These are phyloP conservation scores for Aspergillus thermomutatus DNA, from an alignment of 2,329 filamentous ascomycete species.

Conservation along the genomic window DNA sequence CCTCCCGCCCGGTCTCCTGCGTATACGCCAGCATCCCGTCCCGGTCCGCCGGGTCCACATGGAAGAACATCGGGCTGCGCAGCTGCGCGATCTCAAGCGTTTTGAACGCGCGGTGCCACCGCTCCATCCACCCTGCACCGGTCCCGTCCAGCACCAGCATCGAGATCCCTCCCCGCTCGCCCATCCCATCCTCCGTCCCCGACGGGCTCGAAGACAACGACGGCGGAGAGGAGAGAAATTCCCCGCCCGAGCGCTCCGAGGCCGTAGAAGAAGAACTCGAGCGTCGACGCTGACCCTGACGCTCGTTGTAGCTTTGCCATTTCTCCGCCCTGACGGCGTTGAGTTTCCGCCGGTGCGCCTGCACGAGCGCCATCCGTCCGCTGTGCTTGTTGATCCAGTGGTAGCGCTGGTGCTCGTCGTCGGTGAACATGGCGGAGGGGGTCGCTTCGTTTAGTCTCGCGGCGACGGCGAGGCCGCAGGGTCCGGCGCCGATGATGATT, in stretches of 20 bases:
- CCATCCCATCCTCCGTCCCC: conserved; percentile 4
- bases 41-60: conserved; percentile 71
- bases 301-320: conserved; percentile 13
- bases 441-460: conserved; percentile 68
- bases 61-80: conserved; percentile 79
- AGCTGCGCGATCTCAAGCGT: conserved; percentile 68
- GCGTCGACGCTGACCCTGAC: conserved; percentile 8
- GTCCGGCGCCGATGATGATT: conserved; percentile 70
- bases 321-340: conserved; percentile 27
- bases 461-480: conserved; percentile 70
- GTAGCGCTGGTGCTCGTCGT: conserved; percentile 78
- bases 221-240: conserved; percentile 10
- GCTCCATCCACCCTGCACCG: conserved; percentile 62
- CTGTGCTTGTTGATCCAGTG: conserved; percentile 70
- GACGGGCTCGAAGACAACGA: conserved; percentile 19
- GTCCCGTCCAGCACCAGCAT: conserved; percentile 67
- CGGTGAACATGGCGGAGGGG: conserved; percentile 76
- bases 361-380: conserved; percentile 52
- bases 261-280: background rate
- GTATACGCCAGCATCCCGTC: conserved; percentile 70
- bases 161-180: conserved; percentile 21
- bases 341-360: conserved; percentile 25
- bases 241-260: background rate
- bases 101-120: conserved; percentile 68
- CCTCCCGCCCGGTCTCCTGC: conserved; percentile 57